Evolutionary conservation across 2,329 filamentous ascomycete genomes (phyloP).

Genomic region (Ophiostoma ips): DNA sequence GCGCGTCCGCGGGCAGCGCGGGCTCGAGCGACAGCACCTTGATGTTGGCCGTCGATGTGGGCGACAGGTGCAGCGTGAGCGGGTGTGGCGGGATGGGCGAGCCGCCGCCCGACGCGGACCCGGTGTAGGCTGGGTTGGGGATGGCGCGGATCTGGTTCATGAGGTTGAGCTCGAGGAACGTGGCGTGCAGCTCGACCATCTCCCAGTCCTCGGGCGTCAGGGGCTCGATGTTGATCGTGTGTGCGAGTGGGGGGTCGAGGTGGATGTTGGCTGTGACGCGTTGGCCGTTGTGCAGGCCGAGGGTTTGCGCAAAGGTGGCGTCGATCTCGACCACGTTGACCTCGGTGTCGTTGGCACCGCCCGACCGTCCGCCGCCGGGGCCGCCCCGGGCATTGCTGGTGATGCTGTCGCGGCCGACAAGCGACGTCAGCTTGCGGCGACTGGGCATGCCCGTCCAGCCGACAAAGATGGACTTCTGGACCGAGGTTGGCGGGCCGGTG

Average conservation of each 20-base stretch:
- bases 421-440: slow-evolving; percentile 62
- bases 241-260: slow-evolving; percentile 76
- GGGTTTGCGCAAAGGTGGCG: slow-evolving; percentile 61
- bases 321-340: slow-evolving; percentile 72
- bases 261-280: slow-evolving; percentile 63
- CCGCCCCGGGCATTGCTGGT: slow-evolving; percentile 19
- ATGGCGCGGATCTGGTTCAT: slow-evolving; percentile 84
- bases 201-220: slow-evolving; percentile 95
- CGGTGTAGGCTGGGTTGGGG: slow-evolving; percentile 60
- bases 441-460: slow-evolving; percentile 98
- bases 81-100: slow-evolving; percentile 45
- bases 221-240: slow-evolving; percentile 94
- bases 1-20: slow-evolving; percentile 46
- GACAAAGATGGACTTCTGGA: slow-evolving; percentile 59
- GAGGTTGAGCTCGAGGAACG: slow-evolving; percentile 87
- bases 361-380: slow-evolving; percentile 13
- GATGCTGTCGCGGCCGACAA: slow-evolving; percentile 50
- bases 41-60: slow-evolving; percentile 89
- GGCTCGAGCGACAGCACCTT: slow-evolving; percentile 74
- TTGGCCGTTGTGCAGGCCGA: slow-evolving; percentile 69
- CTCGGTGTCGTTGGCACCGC: slow-evolving; percentile 51
- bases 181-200: slow-evolving; percentile 94
- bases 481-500: slow-evolving; percentile 17
- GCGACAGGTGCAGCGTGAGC: slow-evolving; percentile 82
- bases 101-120: slow-evolving; percentile 32